Base-by-base conservation (phyloP, 2,329 filamentous ascomycete species). In the Aspergillus pseudoterreus region DNA sequence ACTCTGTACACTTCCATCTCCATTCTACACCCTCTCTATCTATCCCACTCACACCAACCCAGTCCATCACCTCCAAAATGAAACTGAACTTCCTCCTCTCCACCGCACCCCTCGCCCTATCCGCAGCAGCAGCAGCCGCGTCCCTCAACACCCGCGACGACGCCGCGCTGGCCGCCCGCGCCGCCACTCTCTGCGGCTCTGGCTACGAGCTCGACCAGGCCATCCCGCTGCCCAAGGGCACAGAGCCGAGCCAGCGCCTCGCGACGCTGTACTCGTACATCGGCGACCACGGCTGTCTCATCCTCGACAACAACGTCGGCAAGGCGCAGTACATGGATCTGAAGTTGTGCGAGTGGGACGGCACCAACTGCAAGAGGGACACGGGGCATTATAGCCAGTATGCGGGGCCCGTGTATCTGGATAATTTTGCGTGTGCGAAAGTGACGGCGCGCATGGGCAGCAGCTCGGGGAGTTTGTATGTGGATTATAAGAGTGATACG, bases 241-340 rank as follows among this genome's bases (percentile, higher is more conserved):
- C 43, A 12, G 46, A 52, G 1, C 50, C 50, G 5, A 45, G 21
- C n/a, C 32, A 30, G 22, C 33, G 50, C 22, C 24, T 44, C 2
- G 50, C 17, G 6, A 52, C 50, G 4, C 45, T 52, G 1, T 52
- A 44, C 42, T 21, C 50, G 3, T 52, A 52, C 10, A 30, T 21
- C 4, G 43, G 43, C 6, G 36, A 36, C 9, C 48, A 52, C 41
- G 50, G 50, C 2, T 52, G 50, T 22, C 32, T 49, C 2, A 6
- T 49, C 33, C 45, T 52, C 3, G 50, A 52, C 33, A 52, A 52
- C 21, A 49, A 52, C 19, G 45, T 45, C 33, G 46, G 50, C 8
- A 35, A 21, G 14, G 32, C 35, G 6, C 45, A 42, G 32, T 52
- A 52, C 17, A 52, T 52, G 50, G 49, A 45, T 33, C 1, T 52